Evolutionary conservation across 2,329 filamentous ascomycete genomes (phyloP), one percentile per base, ranked within the genome.

Genomic region (Tolypocladium album): DNA sequence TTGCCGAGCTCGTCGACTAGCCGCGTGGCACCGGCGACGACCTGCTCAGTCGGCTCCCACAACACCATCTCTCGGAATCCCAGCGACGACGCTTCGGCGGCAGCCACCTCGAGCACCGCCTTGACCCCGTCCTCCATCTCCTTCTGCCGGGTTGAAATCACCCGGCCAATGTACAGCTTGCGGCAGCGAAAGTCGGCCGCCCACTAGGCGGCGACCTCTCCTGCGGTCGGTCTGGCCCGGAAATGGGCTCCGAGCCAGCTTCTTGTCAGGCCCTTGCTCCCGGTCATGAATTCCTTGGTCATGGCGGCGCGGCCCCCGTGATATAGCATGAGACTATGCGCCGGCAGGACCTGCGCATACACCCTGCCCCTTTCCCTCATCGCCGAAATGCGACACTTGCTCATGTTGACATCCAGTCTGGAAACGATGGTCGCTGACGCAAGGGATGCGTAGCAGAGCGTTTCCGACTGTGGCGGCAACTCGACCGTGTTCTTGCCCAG

Each of bases 1-100:
- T 69, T 73, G 72, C 57, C 57, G 15, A 71, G 81, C 74, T n/a
- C 80, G 27, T 69, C 66, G 12, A 67, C 67, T n/a, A 73, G 66
- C 15, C 58, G 64, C 60, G 67, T 68, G 5, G 71, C 70, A 2
- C 68, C 72, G 13, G 47, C 45, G 13, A 64, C 63, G 4, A 71
- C 62, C n/a, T 67, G 67, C 7, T 69, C 64, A 38, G 69, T 67
- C 8, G 74, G 74, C 42, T 74, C 72, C 73, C 73, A 75, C 7
- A 74, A 56, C 7, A 74, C 63, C 38, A 76, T 70, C 60, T 72
- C 70, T 4, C 64, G 61, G 31, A 76, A 55, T 1, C 69, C 69
- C 64, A 69, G 71, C 6, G 62, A 40, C 5, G 60, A 60, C 15
- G 73, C 73, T 64, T 75, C 74, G 11, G 62, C 66, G 24, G 71